Evolutionary conservation across 768 basidiomycete species (phyloP).

Genomic region (Brasilioporus rufonigricans): DNA sequence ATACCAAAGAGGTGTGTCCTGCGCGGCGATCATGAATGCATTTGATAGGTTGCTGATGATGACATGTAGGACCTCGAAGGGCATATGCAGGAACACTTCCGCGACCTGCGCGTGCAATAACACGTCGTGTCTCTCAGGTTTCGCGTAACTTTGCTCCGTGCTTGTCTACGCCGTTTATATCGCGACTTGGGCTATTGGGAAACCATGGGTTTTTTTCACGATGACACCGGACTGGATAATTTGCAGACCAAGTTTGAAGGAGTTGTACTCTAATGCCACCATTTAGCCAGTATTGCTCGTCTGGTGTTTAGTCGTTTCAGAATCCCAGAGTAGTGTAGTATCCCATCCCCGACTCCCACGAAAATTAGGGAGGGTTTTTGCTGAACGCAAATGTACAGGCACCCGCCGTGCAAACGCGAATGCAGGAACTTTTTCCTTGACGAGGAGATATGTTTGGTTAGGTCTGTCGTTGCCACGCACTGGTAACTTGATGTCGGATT

Average conservation of each 20-base stretch:
- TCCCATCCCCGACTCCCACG: no score
- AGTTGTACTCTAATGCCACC: neutral
- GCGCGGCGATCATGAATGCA: neutral
- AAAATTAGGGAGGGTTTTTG: no score
- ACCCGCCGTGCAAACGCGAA: no score
- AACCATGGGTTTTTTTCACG: neutral
- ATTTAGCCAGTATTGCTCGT: no score
- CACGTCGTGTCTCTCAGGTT: no score
- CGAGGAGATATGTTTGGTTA: no score
- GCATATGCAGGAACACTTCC: constrained; percentile 22
- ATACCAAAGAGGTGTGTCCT: constrained; percentile 29
- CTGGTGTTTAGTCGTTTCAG: no score
- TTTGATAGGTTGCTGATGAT: neutral
- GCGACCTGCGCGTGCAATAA: constrained; percentile 5
- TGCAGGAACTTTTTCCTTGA: no score
- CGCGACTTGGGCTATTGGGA: neutral
- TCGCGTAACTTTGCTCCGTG: neutral
- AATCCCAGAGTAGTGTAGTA: no score
- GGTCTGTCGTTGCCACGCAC: no score
- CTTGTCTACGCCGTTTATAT: neutral
- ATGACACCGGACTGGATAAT: neutral
- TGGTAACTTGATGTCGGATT: no score
- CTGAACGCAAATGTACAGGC: no score
- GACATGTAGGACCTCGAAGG: constrained; percentile 23
- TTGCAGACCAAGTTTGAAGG: neutral